Percentiles rank a stretch among this genome's conserved stretches.
phyloP scores from a whole-genome alignment of 257 asterid species.

The Dorcoceras hygrometricum region DNA sequence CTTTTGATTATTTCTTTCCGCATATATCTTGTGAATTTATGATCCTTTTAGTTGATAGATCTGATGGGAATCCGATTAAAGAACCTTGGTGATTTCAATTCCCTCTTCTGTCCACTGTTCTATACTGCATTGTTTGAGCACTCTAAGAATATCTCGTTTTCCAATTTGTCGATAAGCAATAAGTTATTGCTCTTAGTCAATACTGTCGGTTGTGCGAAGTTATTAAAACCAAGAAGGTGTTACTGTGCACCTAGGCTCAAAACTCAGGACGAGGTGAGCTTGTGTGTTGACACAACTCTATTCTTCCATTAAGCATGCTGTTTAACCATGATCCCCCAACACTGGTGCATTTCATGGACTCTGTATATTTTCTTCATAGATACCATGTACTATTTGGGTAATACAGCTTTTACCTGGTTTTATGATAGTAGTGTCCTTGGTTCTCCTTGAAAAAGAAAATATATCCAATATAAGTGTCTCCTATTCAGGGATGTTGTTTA shows the following conservation, averaged over 20 bases:
- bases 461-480: constrained; percentile 2
- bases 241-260: neutral
- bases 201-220: neutral
- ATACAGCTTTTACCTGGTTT: neutral
- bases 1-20: neutral
- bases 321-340: neutral
- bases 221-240: neutral
- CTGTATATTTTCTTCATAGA: constrained; percentile 1
- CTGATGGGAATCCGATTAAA: neutral
- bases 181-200: constrained; percentile 12
- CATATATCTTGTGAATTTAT: neutral
- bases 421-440: neutral
- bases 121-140: neutral
- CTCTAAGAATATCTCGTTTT: neutral
- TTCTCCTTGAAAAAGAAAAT: neutral
- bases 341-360: too few species aligned
- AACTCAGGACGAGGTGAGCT: neutral
- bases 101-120: neutral
- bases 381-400: neutral
- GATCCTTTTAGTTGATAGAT: neutral
- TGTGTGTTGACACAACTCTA: neutral
- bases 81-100: neutral
- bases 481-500: neutral
- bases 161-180: constrained; percentile 6
- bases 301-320: neutral